Base-by-base conservation (phyloP, 2,329 filamentous ascomycete species). In the Sordariomycetes sp. region DNA sequence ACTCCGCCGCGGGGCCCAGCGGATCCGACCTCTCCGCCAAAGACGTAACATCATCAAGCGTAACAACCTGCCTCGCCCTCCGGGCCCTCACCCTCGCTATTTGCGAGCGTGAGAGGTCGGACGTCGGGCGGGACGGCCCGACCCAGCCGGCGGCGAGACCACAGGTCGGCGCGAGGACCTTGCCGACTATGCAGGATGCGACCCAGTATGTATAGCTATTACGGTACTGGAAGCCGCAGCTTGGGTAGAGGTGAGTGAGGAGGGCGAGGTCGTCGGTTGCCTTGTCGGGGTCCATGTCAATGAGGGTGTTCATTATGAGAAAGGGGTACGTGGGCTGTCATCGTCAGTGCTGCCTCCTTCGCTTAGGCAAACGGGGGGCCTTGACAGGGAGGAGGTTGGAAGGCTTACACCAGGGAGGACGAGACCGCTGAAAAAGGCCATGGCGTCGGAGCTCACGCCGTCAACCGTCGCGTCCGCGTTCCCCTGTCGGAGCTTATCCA, bases 131-230 rank as follows among this genome's bases (percentile, higher is more conserved):
- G 34, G 84, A 85, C 2, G 87, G 87, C 0, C 87, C 87, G 45
- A 90, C 74, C 87, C 87, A 90, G 25, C 87, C 87, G 51, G 81
- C 86, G 22, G 87, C 76, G 57, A 85, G 79, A 61, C 78, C 80
- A 62, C 87, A 88, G 0, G 86, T 89, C 25, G 86, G 83, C 45
- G 82, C 85, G 8, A 90, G 74, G 2, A 90, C 86, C 65, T 89
- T 90, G 42, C 86, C 87, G 2, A 90, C 83, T 58, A 90, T 86
- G 62, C 79, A 86, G 22, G 78, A 75, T 13, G 82, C 79, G 2
- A 85, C 82, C 87, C 87, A 90, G 73, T 90, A 90, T 1, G 87
- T 90, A 65, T 86, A 85, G 58, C 82, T 84, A 63, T 74, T 78
- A 59, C 84, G 83, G 66, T 90, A 89, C 69, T 90, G 87, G 65